Base-by-base conservation (phyloP, 1,139 yeast species). In the Blastobotrys persicus region DNA sequence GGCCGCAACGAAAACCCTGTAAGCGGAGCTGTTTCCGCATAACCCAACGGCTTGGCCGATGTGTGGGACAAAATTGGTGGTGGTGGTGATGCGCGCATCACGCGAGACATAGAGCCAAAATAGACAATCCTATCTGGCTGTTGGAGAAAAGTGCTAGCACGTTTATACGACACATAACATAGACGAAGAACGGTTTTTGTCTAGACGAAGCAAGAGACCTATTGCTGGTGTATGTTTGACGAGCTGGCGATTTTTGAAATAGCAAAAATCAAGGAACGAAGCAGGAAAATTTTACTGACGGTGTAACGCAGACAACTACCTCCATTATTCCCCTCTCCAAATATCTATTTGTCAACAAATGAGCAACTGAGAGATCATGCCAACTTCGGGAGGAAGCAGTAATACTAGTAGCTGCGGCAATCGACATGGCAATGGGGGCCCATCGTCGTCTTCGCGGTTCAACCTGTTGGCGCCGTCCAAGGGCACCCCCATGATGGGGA, bases 381-480 rank as follows among this genome's bases (percentile, higher is more conserved):
- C 28, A 6, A 23, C 28, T 23, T 23, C 28, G 28, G 28, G 28
- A 23, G 9, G 28, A 23, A 23, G 28, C 28, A 23, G 9, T 23
- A 23, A 9, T 23, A 23, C 9, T 23, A 23, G 9, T 23, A 23
- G 28, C 9, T 5, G 28, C 4, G 41, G 41, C 28, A 34, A 17
- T 34, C 18, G 6, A 17, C 18, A 37, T 6, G 19, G n/a, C n/a
- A 37, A 19, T 19, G 26, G 38, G 28, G 19, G 26, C 3, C 41
- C 41, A 37, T 17, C 41, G 87, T 94, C 45, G 74, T 53, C 19
- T 5, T 23, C 28, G 11, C 26, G 41, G 14, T 37, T 37, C 41
- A 37, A 37, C 28, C 19, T 37, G 41, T 14, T 37, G 28, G 41
- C 41, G 11, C 41, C 41, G 73, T 37, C 41, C 3, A 37, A 18